phyloP scores from a whole-genome alignment of 306 rosid genomes.

The Arachis stenosperma region DNA sequence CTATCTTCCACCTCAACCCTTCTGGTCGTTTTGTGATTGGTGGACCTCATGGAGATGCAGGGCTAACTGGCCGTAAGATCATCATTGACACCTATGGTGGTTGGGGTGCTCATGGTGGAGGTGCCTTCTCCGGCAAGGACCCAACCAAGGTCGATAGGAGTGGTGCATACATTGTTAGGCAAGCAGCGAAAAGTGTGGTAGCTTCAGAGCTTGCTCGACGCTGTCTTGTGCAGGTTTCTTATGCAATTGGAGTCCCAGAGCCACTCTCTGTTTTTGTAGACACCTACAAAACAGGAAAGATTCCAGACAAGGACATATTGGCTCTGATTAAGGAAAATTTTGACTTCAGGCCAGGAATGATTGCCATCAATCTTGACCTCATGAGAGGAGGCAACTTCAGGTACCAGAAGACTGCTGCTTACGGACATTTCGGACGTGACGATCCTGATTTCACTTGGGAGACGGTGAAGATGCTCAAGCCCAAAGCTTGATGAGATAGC shows the following conservation, averaged over 20 bases:
- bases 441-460: slow-evolving; percentile 90
- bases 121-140: slow-evolving; percentile 88
- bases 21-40: slow-evolving; percentile 85
- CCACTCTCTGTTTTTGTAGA: slow-evolving; percentile 77
- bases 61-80: slow-evolving; percentile 86
- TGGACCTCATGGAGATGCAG: slow-evolving; percentile 91
- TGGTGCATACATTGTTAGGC: slow-evolving; percentile 81
- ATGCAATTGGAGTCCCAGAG: slow-evolving; percentile 86
- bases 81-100: slow-evolving; percentile 85
- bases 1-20: slow-evolving; percentile 80
- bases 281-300: slow-evolving; percentile 68
- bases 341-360: slow-evolving; percentile 88
- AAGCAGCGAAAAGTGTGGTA: slow-evolving; percentile 81
- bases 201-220: slow-evolving; percentile 80
- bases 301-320: slow-evolving; percentile 71
- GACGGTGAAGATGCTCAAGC: slow-evolving; percentile 71
- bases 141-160: slow-evolving; percentile 94
- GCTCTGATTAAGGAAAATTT: slow-evolving; percentile 68
- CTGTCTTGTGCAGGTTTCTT: slow-evolving; percentile 83
- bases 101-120: slow-evolving; percentile 96
- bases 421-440: slow-evolving; percentile 83
- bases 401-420: slow-evolving; percentile 85
- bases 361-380: slow-evolving; percentile 74
- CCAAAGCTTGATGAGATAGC: slow-evolving; percentile 62
- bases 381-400: slow-evolving; percentile 77